Base-by-base conservation (phyloP, 305 asterid species). In the Vinca major region DNA sequence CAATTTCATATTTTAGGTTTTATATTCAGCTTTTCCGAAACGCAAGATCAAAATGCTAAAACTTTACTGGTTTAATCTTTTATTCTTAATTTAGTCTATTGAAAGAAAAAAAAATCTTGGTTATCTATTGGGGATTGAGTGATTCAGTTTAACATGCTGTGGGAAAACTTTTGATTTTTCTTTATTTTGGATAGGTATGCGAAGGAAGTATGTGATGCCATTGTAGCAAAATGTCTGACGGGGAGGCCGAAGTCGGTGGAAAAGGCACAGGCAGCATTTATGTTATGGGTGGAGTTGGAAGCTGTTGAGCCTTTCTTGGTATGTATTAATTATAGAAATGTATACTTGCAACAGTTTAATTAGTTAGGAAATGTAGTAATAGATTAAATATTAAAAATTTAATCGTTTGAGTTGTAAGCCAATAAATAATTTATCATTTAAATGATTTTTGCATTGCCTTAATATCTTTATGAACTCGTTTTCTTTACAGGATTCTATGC, bases 211-310 rank as follows among this genome's bases (percentile, higher is more conserved):
- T 94, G 99, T 66, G 99, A 94, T 68, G 87, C 98, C 65, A 78
- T 91, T 21, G 97, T 91, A 74, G 96, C 94, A 1, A 94, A 94
- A 79, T 94, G 99, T 74, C 77, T 91, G 55, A 91, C 98, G 1
- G 99, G 99, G 68, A 84, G 98, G 87, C 96, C 98, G 5, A 94
- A 94, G 81, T 89, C 98, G 33, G 98, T 94, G 78, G 99, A 94
- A 85, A 94, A 94, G 85, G 91, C 98, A 17, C 99, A 91, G 74
- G 74, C 82, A 8, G 82, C 82, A 4, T 91, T 94, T 82, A 70
- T 94, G 92, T 86, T 94, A 4, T 91, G 99, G 99, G 81, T 94
- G 61, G 98, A 94, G 86, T 82, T 94, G 84, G 99, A 94, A 84
- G 99, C 99, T 63, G 89, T 84, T 56, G 99, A 94, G 66, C 81